phyloP scores from a whole-genome alignment of 805 yeast genomes.

The Kazachstania kunashirensis region DNA sequence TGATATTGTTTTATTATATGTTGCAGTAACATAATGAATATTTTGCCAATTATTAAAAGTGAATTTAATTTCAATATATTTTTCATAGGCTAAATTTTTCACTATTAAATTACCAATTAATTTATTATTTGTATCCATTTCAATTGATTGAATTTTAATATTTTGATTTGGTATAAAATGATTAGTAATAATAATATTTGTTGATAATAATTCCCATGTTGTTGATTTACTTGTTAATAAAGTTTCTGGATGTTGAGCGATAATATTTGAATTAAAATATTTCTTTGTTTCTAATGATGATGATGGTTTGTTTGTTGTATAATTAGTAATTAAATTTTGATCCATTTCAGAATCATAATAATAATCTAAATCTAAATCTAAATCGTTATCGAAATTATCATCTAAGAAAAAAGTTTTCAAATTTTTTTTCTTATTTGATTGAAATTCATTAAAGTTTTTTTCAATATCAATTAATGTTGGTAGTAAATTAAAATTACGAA shows the following conservation, averaged over 20 bases:
- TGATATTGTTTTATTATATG: conserved; percentile 20
- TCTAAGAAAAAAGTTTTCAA: not conserved
- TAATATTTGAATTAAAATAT: too few species aligned
- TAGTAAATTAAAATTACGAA: conserved; percentile 7
- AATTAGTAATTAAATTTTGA: too few species aligned
- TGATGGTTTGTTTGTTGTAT: too few species aligned
- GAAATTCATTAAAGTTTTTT: conserved; percentile 3
- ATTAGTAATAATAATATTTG: conserved; percentile 1
- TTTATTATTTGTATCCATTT: conserved; percentile 11
- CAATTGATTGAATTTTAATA: conserved; percentile 19
- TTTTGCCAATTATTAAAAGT: conserved; percentile 28
- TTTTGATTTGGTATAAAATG: conserved; percentile 14
- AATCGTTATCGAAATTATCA: not conserved
- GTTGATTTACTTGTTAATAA: not conserved
- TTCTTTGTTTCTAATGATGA: too few species aligned
- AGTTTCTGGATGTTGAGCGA: too few species aligned
- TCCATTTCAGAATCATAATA: too few species aligned
- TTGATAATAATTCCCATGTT: conserved; percentile 5
- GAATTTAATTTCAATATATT: conserved; percentile 26
- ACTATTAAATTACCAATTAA: conserved; percentile 23
- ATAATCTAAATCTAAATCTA: not conserved
- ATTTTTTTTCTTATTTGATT: conserved; percentile 1
- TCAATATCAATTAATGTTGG: conserved; percentile 8
- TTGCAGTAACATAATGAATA: conserved; percentile 25
- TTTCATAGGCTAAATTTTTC: conserved; percentile 28